Percentiles rank a stretch among this genome's conserved stretches.
phyloP scores from a whole-genome alignment of 331 rosid species.

The Quercus tomentella region DNA sequence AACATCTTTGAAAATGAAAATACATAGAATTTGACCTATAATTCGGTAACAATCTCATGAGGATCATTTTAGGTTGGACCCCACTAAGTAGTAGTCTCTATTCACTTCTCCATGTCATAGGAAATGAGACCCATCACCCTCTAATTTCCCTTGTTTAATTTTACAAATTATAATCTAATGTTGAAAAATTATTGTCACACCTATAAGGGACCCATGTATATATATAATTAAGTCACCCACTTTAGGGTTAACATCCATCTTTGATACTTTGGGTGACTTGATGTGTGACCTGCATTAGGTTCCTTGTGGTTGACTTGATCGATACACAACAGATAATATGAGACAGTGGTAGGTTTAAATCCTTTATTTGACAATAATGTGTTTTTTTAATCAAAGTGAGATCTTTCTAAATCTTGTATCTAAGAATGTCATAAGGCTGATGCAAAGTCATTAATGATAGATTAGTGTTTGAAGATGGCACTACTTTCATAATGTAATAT shows the following conservation, averaged over 20 bases:
- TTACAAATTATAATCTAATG: conserved; percentile 2
- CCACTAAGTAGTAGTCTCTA: conserved; percentile 40
- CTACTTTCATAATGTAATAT: neutral
- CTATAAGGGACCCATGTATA: conserved; percentile 17
- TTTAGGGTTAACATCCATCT: conserved; percentile 28
- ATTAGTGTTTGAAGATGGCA: conserved; percentile 6
- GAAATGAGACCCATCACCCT: conserved; percentile 25
- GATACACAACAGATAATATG: conserved; percentile 22
- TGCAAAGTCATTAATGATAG: conserved; percentile 28
- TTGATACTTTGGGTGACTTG: conserved; percentile 6
- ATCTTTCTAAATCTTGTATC: conserved; percentile 34
- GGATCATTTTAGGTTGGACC: conserved; percentile 46
- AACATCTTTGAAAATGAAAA: conserved; percentile 40
- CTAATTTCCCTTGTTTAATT: conserved; percentile 5
- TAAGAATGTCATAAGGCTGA: conserved; percentile 16
- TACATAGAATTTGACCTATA: conserved; percentile 34
- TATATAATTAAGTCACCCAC: conserved; percentile 22
- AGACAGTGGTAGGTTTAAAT: conserved; percentile 16
- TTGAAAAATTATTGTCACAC: conserved; percentile 26
- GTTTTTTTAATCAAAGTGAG: neutral
- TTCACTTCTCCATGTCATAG: conserved; percentile 30
- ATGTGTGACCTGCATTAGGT: conserved; percentile 5
- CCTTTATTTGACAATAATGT: neutral
- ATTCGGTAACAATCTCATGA: conserved; percentile 32
- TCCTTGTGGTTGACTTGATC: conserved; percentile 22